Conservation (phyloP, 2,329 filamentous ascomycete genomes). For the Dactylellina haptotyla region DNA sequence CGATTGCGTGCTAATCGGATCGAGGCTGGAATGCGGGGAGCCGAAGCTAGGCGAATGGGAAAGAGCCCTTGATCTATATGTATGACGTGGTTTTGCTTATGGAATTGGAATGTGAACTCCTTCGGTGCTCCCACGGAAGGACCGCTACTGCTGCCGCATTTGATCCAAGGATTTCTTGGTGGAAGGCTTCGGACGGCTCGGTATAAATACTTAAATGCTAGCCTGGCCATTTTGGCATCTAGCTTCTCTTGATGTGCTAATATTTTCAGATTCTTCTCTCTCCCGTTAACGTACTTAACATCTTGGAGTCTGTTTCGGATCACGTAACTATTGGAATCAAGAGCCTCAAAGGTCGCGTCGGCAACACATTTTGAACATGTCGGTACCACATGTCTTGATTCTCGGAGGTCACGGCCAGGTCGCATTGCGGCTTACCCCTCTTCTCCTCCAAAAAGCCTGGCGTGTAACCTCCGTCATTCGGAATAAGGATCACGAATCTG, state of each 20-base stretch:
- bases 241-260: background rate
- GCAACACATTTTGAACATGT: conserved; percentile 11
- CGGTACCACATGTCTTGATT: conserved; percentile 45
- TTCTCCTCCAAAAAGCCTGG: conserved; percentile 79
- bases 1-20: conserved; percentile 6
- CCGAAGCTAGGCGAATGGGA: conserved; percentile 50
- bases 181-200: background rate
- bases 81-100: conserved; percentile 49
- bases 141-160: background rate
- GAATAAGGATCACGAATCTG: conserved; percentile 61
- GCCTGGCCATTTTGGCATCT: background rate
- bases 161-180: no score
- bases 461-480: conserved; percentile 82
- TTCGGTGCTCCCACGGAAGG: background rate
- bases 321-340: background rate
- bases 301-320: no score
- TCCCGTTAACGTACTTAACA: no score
- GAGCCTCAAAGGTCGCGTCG: background rate
- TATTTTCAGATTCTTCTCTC: background rate
- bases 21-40: conserved; percentile 43
- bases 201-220: conserved; percentile 25
- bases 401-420: conserved; percentile 77
- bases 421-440: conserved; percentile 76
- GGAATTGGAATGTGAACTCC: conserved; percentile 34
- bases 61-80: background rate